Percentiles rank a stretch among this genome's conserved stretches.
phyloP scores from a whole-genome alignment of 2,329 filamentous ascomycete genomes.

The Cadophora sp. region DNA sequence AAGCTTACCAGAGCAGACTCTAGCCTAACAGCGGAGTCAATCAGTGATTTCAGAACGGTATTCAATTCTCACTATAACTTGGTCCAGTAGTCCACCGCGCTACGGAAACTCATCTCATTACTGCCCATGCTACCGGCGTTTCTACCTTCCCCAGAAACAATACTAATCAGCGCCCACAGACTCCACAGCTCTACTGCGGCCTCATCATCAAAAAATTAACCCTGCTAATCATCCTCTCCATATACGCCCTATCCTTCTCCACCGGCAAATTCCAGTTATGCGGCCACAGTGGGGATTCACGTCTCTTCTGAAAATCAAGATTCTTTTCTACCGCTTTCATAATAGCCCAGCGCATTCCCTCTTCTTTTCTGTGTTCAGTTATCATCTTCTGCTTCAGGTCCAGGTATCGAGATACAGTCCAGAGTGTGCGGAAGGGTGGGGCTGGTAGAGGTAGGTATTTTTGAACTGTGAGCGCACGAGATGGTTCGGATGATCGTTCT shows the following conservation, averaged over 20 bases:
- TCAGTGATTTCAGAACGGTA: too few species aligned
- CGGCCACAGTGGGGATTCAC: background rate
- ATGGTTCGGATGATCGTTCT: background rate
- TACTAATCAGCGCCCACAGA: background rate
- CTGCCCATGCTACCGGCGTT: too few species aligned
- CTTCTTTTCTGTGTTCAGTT: background rate
- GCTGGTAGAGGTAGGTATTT: background rate
- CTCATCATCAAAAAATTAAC: background rate
- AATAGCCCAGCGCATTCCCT: background rate
- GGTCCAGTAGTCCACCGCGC: too few species aligned
- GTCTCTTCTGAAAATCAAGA: constrained; percentile 1
- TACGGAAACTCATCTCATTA: too few species aligned
- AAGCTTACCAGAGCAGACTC: too few species aligned
- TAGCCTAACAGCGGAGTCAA: too few species aligned
- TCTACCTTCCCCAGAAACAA: background rate
- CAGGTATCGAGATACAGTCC: background rate
- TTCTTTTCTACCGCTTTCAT: constrained; percentile 9
- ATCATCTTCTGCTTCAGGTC: background rate
- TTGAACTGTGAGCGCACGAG: background rate
- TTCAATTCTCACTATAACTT: background rate
- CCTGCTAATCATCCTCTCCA: constrained; percentile 2
- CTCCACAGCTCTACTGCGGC: background rate
- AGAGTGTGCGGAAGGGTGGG: background rate
- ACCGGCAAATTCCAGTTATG: background rate
- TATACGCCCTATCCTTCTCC: constrained; percentile 5